phyloP scores from a whole-genome alignment of 2,329 filamentous ascomycete species.

The Calonectria naviculata region DNA sequence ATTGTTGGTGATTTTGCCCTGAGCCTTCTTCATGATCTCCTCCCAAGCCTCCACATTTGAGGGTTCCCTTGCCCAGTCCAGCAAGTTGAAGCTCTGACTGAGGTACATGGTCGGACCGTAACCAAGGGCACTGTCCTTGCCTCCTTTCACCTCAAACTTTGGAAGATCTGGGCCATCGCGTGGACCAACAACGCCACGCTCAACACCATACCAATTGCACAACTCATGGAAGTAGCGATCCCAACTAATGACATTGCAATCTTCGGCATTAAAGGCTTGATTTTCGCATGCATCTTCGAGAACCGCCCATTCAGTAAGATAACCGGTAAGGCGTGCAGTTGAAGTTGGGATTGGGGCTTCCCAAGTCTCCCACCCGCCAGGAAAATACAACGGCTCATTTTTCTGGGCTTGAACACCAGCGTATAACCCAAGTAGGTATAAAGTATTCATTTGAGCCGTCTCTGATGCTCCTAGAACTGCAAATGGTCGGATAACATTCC shows the following conservation, averaged over 20 bases:
- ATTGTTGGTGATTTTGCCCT: neutral
- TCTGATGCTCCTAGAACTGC: neutral
- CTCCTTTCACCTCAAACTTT: neutral
- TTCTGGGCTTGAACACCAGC: neutral
- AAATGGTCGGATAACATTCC: neutral
- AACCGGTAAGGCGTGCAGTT: neutral
- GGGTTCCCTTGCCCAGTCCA: neutral
- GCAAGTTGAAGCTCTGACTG: neutral
- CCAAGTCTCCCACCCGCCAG: neutral
- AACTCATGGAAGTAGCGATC: neutral
- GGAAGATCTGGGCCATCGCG: too few species aligned
- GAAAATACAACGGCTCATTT: neutral
- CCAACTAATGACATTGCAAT: neutral
- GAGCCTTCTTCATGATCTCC: neutral
- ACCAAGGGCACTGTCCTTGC: neutral
- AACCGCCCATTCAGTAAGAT: neutral
- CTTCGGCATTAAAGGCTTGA: neutral
- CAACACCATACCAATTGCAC: neutral
- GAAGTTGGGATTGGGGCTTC: neutral
- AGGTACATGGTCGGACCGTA: neutral
- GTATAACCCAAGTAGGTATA: neutral
- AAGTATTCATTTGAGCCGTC: neutral
- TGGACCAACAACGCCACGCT: neutral
- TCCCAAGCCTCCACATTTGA: neutral
- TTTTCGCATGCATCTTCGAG: neutral